These are phyloP conservation scores for Torulaspora delbrueckii DNA, from an alignment of 805 yeast genomes.

Conservation along the genomic window DNA sequence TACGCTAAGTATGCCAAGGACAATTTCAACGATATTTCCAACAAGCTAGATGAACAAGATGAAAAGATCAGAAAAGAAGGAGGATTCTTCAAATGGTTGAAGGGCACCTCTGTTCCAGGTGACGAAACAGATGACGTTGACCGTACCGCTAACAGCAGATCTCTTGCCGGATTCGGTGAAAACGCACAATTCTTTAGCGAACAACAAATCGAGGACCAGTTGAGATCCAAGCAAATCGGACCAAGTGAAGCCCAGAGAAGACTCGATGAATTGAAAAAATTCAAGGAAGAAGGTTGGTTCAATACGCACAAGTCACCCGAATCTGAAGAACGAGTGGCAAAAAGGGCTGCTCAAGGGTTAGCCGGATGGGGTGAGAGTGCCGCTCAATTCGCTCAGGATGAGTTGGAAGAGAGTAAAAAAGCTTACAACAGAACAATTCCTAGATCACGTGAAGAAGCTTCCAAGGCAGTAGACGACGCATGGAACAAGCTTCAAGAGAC, in stretches of 20 bases:
- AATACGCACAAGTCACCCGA: constrained; percentile 21
- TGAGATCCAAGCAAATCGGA: constrained; percentile 19
- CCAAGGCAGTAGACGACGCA: constrained; percentile 36
- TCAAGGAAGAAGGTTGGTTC: constrained; percentile 37
- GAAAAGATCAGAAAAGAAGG: constrained; percentile 21
- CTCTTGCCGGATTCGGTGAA: constrained; percentile 46
- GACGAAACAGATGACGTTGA: constrained; percentile 4
- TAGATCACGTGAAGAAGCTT: constrained; percentile 34
- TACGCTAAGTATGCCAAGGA: constrained; percentile 19
- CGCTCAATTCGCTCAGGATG: constrained; percentile 41
- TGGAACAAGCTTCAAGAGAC: constrained; percentile 33
- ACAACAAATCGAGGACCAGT: constrained; percentile 34
- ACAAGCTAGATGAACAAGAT: constrained; percentile 24
- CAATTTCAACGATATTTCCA: constrained; percentile 28
- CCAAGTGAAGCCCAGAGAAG: constrained; percentile 34
- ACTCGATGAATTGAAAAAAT: constrained; percentile 35
- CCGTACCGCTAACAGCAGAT: constrained; percentile 9
- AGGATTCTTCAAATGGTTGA: constrained; percentile 26
- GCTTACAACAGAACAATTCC: constrained; percentile 38
- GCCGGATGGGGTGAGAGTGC: constrained; percentile 48
- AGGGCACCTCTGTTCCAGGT: constrained; percentile 13
- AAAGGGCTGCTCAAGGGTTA: constrained; percentile 35
- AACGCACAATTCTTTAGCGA: constrained; percentile 39
- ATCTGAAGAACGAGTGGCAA: constrained; percentile 35
- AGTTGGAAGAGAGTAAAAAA: constrained; percentile 34